Evolutionary conservation across 2,329 filamentous ascomycete species (phyloP).

Genomic region (Botrytis cinerea): DNA sequence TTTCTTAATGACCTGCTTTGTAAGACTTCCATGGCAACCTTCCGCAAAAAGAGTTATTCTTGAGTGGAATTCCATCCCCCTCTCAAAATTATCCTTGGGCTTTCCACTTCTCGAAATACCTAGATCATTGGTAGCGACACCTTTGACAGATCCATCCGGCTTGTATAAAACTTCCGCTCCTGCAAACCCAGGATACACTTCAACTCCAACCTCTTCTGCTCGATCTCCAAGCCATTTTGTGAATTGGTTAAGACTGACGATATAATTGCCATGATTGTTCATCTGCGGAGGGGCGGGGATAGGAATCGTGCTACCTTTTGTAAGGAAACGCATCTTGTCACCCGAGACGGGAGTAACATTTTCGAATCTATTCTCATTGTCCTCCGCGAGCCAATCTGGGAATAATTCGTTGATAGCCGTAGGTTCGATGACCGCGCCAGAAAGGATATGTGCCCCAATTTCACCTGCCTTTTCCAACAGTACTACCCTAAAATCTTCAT

Average conservation of each 20-base stretch:
- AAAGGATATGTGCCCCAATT: conserved; percentile 91
- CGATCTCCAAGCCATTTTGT: conserved; percentile 94
- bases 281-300: conserved; percentile 93
- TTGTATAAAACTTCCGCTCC: conserved; percentile 90
- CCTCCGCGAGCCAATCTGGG: conserved; percentile 88
- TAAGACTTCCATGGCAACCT: conserved; percentile 93
- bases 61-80: conserved; percentile 98
- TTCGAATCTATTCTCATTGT: conserved; percentile 85
- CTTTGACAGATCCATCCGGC: conserved; percentile 82
- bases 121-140: conserved; percentile 94
- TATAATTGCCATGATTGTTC: conserved; percentile 98
- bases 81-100: conserved; percentile 87
- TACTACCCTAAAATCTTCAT: conserved; percentile 92
- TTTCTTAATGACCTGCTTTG: conserved; percentile 92
- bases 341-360: conserved; percentile 78
- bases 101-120: conserved; percentile 80
- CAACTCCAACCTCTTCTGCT: conserved; percentile 94
- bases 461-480: conserved; percentile 95
- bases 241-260: conserved; percentile 92
- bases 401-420: conserved; percentile 85
- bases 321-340: conserved; percentile 94
- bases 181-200: conserved; percentile 94
- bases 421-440: conserved; percentile 92
- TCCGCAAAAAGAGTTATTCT: conserved; percentile 88
- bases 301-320: conserved; percentile 74